Conservation (phyloP, 306 rosid genomes). For the Alnus rubra region DNA sequence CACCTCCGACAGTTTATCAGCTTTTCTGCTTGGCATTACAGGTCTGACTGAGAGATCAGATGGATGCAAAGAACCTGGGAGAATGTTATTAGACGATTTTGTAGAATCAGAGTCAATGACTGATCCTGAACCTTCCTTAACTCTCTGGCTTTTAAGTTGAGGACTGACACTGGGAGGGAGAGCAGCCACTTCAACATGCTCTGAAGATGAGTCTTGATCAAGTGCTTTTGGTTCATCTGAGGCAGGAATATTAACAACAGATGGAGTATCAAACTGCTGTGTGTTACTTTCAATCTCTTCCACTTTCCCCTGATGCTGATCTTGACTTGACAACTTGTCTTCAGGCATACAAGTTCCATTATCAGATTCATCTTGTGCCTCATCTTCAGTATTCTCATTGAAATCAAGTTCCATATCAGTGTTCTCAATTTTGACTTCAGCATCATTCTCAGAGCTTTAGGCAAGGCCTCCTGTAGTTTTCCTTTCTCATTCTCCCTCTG, state of each 20-base stretch:
- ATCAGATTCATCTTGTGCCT: conserved; percentile 74
- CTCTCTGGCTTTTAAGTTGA: conserved; percentile 64
- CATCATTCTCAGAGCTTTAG: conserved; percentile 66
- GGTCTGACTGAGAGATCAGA: conserved; percentile 97
- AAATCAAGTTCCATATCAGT: conserved; percentile 98
- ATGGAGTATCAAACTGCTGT: conserved; percentile 48
- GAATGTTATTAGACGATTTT: conserved; percentile 54
- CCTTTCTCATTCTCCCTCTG: conserved; percentile 97
- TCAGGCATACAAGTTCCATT: conserved; percentile 47
- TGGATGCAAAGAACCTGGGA: conserved; percentile 84
- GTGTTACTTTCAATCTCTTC: conserved; percentile 55
- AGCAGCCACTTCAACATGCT: conserved; percentile 51
- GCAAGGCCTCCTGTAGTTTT: conserved; percentile 87
- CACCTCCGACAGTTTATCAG: conserved; percentile 69
- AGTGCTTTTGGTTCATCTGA: conserved; percentile 50
- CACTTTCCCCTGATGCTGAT: conserved; percentile 49
- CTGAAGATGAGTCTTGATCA: conserved; percentile 69
- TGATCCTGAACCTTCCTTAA: conserved; percentile 68
- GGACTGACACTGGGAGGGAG: conserved; percentile 73
- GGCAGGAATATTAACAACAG: conserved; percentile 41
- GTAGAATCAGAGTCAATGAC: conserved; percentile 61
- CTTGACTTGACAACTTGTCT: conserved; percentile 47
- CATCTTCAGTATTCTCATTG: conserved; percentile 85
- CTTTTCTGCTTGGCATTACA: conserved; percentile 93
- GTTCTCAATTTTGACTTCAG: conserved; percentile 94